Percentiles rank a stretch among this genome's conserved stretches.
Conservation (phyloP, 768 basidiomycete genomes). For the Galerina marginata region DNA sequence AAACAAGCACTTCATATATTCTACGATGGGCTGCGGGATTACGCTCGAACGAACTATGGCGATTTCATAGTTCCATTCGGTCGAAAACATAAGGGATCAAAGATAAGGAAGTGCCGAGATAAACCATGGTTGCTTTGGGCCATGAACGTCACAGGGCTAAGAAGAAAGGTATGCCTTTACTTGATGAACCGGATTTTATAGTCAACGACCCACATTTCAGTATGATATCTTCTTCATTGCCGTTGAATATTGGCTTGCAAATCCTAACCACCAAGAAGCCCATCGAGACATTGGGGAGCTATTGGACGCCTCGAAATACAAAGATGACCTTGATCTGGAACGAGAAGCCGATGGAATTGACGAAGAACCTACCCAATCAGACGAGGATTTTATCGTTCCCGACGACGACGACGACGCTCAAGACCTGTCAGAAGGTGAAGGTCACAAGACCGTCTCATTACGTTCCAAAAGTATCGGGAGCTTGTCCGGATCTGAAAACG, state of each 20-base stretch:
- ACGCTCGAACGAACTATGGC: slow-evolving; percentile 1
- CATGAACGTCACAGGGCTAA: not conserved
- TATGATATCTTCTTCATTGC: not conserved
- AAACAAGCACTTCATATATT: not conserved
- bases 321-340: not conserved
- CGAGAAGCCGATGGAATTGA: not conserved
- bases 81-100: not conserved
- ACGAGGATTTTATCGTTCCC: not conserved
- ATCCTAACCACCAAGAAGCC: not conserved
- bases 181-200: not conserved
- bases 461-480: not conserved
- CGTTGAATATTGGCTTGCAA: not conserved
- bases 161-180: not conserved
- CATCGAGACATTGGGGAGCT: not conserved
- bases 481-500: too few relatives aligned
- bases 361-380: slow-evolving; percentile 1
- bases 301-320: not conserved
- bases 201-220: not conserved
- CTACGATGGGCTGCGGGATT: not conserved
- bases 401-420: not conserved
- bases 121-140: not conserved
- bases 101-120: not conserved
- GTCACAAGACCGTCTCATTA: not conserved
- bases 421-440: not conserved
- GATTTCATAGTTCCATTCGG: slow-evolving; percentile 7